phyloP scores from a whole-genome alignment of 2,329 filamentous ascomycete genomes.

The Scedosporium boydii region DNA sequence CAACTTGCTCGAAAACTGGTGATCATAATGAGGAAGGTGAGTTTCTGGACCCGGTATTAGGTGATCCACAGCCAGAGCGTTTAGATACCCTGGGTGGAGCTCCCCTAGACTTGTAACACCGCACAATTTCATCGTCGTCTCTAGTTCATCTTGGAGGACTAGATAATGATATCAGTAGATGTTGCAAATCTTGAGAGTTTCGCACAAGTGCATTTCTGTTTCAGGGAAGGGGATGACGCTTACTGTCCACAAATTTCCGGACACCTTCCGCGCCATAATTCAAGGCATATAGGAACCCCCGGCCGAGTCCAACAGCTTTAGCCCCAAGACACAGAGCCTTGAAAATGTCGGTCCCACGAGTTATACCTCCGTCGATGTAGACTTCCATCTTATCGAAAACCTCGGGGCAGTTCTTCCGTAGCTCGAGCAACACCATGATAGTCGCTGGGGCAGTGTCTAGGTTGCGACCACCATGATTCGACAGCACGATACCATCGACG shows the following conservation, averaged over 20 bases:
- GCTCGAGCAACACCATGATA: slow-evolving; percentile 51
- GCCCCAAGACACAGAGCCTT: slow-evolving; percentile 59
- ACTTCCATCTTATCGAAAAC: slow-evolving; percentile 53
- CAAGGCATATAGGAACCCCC: slow-evolving; percentile 50
- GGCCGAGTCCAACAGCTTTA: slow-evolving; percentile 52
- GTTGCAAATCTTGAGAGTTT: no score
- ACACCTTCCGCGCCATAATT: slow-evolving; percentile 52
- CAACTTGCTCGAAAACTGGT: background rate
- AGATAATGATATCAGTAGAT: background rate
- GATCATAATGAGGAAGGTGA: slow-evolving; percentile 15
- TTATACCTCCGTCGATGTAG: slow-evolving; percentile 55
- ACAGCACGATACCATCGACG: slow-evolving; percentile 58
- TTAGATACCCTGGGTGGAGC: slow-evolving; percentile 51
- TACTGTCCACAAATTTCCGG: slow-evolving; percentile 42
- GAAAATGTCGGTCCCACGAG: slow-evolving; percentile 56
- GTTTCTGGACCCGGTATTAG: slow-evolving; percentile 30
- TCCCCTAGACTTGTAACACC: slow-evolving; percentile 53
- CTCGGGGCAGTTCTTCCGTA: slow-evolving; percentile 50
- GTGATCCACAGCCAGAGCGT: slow-evolving; percentile 40
- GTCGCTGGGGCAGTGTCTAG: slow-evolving; percentile 41
- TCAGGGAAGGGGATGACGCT: slow-evolving; percentile 17
- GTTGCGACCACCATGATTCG: slow-evolving; percentile 59
- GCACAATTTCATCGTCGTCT: slow-evolving; percentile 57
- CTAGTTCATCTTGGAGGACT: slow-evolving; percentile 47
- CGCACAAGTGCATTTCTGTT: background rate